Evolutionary conservation across 495 filamentous ascomycete species (phyloP).

Genomic region (Talaromyces wortmannii): DNA sequence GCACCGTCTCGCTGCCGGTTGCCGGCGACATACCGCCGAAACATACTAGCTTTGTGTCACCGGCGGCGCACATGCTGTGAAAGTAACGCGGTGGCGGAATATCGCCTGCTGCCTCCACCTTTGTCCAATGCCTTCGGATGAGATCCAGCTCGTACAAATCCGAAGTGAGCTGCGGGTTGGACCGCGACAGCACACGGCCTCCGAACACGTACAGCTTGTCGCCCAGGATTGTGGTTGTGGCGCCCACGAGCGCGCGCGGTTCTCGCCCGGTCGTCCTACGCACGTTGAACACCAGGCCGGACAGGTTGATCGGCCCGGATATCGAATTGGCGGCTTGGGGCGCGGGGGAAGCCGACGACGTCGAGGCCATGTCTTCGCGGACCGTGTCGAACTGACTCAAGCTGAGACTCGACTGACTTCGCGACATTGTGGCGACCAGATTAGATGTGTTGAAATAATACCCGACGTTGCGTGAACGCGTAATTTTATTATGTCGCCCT

Average conservation of each 20-base stretch:
- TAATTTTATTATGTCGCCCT: no score
- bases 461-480: not conserved
- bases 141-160: conserved; percentile 92
- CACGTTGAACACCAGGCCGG: conserved; percentile 89
- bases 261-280: conserved; percentile 86
- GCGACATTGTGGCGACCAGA: conserved; percentile 26
- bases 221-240: conserved; percentile 88
- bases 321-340: conserved; percentile 2
- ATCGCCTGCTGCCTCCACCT: conserved; percentile 76
- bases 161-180: conserved; percentile 70
- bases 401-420: conserved; percentile 38
- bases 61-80: conserved; percentile 87
- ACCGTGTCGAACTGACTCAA: conserved; percentile 23
- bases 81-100: conserved; percentile 90
- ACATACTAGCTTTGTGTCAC: conserved; percentile 93
- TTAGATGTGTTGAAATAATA: no score
- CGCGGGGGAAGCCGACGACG: not conserved
- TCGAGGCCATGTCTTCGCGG: conserved; percentile 20
- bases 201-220: conserved; percentile 97
- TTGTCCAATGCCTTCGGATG: conserved; percentile 86
- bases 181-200: conserved; percentile 77
- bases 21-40: conserved; percentile 97
- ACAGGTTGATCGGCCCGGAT: conserved; percentile 57
- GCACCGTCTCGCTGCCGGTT: conserved; percentile 37
- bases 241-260: conserved; percentile 85